Evolutionary conservation across 495 filamentous ascomycete species (phyloP), one percentile per base, ranked within the genome.

Genomic region (Xylaria telfairii): DNA sequence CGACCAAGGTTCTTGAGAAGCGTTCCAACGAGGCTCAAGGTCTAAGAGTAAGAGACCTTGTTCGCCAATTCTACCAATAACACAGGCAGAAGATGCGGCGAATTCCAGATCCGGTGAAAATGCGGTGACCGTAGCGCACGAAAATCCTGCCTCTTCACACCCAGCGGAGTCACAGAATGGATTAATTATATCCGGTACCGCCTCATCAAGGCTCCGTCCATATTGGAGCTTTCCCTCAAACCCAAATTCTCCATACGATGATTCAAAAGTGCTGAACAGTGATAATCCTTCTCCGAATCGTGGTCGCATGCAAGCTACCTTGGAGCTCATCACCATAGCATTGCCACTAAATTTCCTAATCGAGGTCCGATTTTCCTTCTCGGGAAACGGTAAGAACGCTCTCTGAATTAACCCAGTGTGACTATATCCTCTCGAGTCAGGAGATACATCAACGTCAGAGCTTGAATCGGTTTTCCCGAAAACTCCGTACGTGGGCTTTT

Each of bases 381-480:
- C 44, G 26, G 26, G 32, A 24, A 63, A 10, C 12, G 63, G 63
- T 9, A 66, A 17, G 24, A 66, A 30, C 0, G 44, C 39, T 15
- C 46, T n/a, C 19, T 66, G 26, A 53, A 37, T 13, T 7, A 66
- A 19, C 4, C 63, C 63, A 21, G 63, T 66, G 2, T 66, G 24
- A 21, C 60, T 63, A 0, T 46, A 10, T 1, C 60, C 60, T 8
- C 37, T 9, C 32, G 41, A 6, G 24, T 46, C 32, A 5, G 41
- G 24, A 63, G 24, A 28, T n/a, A n/a, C n/a, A n/a, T n/a, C n/a
- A 39, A 24, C 21, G 7, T 30, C n/a, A 24, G 19, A 63, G 4
- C 9, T 9, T 3, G 41, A 21, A 4, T 30, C n/a, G 5, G 10
- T 12, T 39, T 63, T 41, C 8, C 41, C 39, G 10, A 63, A 24